Conservation (phyloP, 208 protist genomes). For the Trypanosoma congolense region DNA sequence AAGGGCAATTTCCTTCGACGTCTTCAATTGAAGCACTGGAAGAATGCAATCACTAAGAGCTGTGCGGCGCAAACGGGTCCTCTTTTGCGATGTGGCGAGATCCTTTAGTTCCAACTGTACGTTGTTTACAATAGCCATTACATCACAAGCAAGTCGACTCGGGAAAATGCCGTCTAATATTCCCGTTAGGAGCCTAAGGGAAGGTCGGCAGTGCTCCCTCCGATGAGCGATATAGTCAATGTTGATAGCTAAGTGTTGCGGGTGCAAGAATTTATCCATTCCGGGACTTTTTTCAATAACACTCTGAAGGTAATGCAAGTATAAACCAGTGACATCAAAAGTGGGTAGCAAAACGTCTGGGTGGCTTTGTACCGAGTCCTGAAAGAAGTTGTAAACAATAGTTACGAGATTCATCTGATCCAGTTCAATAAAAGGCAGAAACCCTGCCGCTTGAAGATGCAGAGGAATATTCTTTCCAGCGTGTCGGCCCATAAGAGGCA, state of each 20-base stretch:
- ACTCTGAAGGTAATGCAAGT: slow-evolving; percentile 21
- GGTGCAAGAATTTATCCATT: slow-evolving; percentile 26
- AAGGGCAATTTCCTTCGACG: slow-evolving; percentile 34
- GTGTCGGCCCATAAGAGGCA: slow-evolving; percentile 50
- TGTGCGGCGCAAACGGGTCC: slow-evolving; percentile 48
- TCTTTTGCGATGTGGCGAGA: slow-evolving; percentile 56
- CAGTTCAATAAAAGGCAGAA: slow-evolving; percentile 39
- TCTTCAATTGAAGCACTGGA: slow-evolving; percentile 65
- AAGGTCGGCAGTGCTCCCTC: slow-evolving; percentile 26
- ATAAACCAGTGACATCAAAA: slow-evolving; percentile 27
- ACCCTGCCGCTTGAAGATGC: slow-evolving; percentile 47
- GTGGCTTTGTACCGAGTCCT: slow-evolving; percentile 35
- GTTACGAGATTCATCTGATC: slow-evolving; percentile 21
- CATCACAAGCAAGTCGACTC: slow-evolving; percentile 66
- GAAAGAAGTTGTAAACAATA: slow-evolving; percentile 71
- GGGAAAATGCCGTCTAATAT: slow-evolving; percentile 50
- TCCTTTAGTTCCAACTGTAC: slow-evolving; percentile 51
- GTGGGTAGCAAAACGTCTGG: slow-evolving; percentile 51
- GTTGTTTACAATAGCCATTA: slow-evolving; percentile 52
- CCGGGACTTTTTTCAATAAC: slow-evolving; percentile 21
- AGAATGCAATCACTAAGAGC: slow-evolving; percentile 59
- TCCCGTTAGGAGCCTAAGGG: slow-evolving; percentile 43
- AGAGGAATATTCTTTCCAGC: slow-evolving; percentile 28
- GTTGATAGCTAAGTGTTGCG: slow-evolving; percentile 66
- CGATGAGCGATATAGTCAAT: slow-evolving; percentile 36